A percentile compares a stretch with the other conserved stretches of the same genome.
Conservation (phyloP, 2,329 filamentous ascomycete species). For the Aspergillus sp. region DNA sequence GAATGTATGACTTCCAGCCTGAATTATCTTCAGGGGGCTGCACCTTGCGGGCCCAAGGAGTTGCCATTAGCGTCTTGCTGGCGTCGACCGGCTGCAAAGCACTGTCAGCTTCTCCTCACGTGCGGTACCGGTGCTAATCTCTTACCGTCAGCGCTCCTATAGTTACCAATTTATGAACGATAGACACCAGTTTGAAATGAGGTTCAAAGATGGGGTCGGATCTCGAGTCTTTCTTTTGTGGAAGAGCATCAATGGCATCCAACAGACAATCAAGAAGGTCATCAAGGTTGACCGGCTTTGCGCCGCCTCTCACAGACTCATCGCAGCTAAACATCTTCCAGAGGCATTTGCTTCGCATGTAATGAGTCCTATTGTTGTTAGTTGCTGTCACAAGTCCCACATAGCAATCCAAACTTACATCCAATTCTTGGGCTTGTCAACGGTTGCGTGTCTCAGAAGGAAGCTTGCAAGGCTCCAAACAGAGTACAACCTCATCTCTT, state of each 20-base stretch:
- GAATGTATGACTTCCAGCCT: constrained; percentile 60
- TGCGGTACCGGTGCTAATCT: constrained; percentile 6
- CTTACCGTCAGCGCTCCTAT: constrained; percentile 43
- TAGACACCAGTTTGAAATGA: constrained; percentile 83
- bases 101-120: neutral
- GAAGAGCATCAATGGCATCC: constrained; percentile 60
- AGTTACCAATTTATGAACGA: constrained; percentile 76
- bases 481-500: constrained; percentile 56
- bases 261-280: constrained; percentile 57
- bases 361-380: constrained; percentile 53
- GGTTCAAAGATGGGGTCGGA: constrained; percentile 81
- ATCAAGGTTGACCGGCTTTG: constrained; percentile 34
- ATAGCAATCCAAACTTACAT: constrained; percentile 44
- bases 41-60: constrained; percentile 55
- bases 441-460: constrained; percentile 59
- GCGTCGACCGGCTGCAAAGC: constrained; percentile 45
- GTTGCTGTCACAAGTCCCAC: constrained; percentile 2
- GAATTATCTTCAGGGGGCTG: constrained; percentile 48
- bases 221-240: constrained; percentile 58
- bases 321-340: constrained; percentile 66
- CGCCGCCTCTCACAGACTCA: constrained; percentile 36
- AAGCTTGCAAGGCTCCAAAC: constrained; percentile 64
- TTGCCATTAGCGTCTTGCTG: constrained; percentile 50
- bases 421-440: constrained; percentile 61
- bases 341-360: constrained; percentile 67